These are phyloP conservation scores for Syncephalastrum sp. DNA, from an alignment of 371 early-diverging fungal genomes.

Conservation along the genomic window DNA sequence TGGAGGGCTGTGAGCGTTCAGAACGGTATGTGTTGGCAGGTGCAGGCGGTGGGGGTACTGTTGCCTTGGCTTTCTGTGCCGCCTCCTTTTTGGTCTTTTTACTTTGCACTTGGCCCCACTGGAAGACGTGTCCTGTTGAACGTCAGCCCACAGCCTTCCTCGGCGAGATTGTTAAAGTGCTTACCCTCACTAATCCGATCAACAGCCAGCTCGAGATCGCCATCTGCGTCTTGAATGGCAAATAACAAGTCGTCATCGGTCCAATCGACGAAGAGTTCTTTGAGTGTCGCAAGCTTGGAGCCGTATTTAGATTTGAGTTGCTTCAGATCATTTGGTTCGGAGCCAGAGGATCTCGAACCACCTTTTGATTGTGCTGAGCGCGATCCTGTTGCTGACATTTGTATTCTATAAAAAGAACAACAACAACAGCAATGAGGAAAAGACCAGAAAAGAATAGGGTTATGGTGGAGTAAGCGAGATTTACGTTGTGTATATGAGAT, in stretches of 20 bases:
- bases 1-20: constrained; percentile 12
- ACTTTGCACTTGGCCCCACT: constrained; percentile 92
- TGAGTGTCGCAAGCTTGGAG: constrained; percentile 66
- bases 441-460: too few species aligned
- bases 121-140: constrained; percentile 73
- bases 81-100: constrained; percentile 64
- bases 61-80: constrained; percentile 46
- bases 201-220: constrained; percentile 82
- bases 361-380: constrained; percentile 12
- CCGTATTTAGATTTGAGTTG: constrained; percentile 67
- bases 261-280: constrained; percentile 88
- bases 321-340: constrained; percentile 65
- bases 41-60: constrained; percentile 13
- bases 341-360: constrained; percentile 3
- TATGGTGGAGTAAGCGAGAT: too few species aligned
- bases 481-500: too few species aligned
- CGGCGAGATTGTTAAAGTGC: neutral
- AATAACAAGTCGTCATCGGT: constrained; percentile 86
- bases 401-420: neutral
- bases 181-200: constrained; percentile 87
- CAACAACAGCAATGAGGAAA: too few species aligned
- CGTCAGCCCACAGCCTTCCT: neutral
- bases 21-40: constrained; percentile 12
- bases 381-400: constrained; percentile 18
- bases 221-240: constrained; percentile 81